A percentile compares a stretch with the other conserved stretches of the same genome.
Conservation (phyloP, 2,329 filamentous ascomycete species). For the Xylaria sp. region DNA sequence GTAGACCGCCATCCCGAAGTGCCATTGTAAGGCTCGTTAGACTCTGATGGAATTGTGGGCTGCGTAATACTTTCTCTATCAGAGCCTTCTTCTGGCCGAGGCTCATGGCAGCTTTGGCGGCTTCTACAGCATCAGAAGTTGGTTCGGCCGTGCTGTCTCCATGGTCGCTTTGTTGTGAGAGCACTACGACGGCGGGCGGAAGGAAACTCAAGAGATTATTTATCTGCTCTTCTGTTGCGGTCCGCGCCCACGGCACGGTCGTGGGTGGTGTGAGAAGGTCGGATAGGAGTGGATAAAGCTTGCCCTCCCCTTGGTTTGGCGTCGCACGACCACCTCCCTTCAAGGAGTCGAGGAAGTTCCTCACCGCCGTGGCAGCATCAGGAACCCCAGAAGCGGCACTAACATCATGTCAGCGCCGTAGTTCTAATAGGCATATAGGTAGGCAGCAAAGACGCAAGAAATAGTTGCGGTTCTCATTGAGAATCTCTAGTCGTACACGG, state of each 20-base stretch:
- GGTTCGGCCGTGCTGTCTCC: conserved; percentile 71
- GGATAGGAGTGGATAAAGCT: conserved; percentile 82
- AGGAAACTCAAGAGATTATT: conserved; percentile 81
- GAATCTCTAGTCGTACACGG: conserved; percentile 46
- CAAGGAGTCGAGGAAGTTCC: conserved; percentile 88
- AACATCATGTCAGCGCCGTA: conserved; percentile 56
- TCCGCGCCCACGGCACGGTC: conserved; percentile 80
- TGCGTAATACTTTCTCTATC: conserved; percentile 82
- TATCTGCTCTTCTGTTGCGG: conserved; percentile 70
- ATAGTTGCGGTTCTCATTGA: conserved; percentile 40
- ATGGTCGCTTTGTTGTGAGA: conserved; percentile 74
- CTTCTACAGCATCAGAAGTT: conserved; percentile 72
- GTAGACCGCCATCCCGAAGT: conserved; percentile 87
- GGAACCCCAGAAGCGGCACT: conserved; percentile 69
- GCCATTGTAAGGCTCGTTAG: conserved; percentile 86
- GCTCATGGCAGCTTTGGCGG: conserved; percentile 78
- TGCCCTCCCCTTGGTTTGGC: conserved; percentile 60
- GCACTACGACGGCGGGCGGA: conserved; percentile 79
- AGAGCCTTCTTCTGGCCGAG: conserved; percentile 81
- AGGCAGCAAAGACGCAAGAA: conserved; percentile 27
- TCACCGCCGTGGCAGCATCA: conserved; percentile 81
- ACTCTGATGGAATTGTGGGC: conserved; percentile 91
- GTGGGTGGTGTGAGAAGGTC: conserved; percentile 83
- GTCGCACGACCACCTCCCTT: conserved; percentile 62
- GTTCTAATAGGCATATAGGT: conserved; percentile 21